Percentiles rank a stretch among this genome's conserved stretches.
These are phyloP conservation scores for Cytospora paraplurivora DNA, from an alignment of 2,329 filamentous ascomycete species.

Conservation along the genomic window DNA sequence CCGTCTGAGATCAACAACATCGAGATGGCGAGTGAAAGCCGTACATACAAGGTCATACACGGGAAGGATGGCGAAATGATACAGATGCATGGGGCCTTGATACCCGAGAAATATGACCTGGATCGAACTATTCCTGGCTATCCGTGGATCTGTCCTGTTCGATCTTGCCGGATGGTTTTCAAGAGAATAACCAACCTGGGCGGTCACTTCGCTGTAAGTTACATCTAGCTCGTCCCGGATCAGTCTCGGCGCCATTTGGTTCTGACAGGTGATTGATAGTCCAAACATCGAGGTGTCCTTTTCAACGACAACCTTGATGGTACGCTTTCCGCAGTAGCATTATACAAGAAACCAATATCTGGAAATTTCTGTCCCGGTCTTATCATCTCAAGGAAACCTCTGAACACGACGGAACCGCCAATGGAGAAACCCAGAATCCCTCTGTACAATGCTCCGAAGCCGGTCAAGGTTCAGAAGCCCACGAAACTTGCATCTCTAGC, in stretches of 20 bases:
- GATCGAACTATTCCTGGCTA: constrained; percentile 28
- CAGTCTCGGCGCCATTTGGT: background rate
- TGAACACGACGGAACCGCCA: constrained; percentile 16
- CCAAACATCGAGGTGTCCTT: constrained; percentile 17
- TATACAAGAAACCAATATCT: constrained; percentile 12
- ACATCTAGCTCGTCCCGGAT: background rate
- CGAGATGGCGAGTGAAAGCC: constrained; percentile 19
- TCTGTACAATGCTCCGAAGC: background rate
- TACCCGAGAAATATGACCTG: constrained; percentile 33
- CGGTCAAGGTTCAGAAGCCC: background rate
- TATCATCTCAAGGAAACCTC: constrained; percentile 16
- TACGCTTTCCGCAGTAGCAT: constrained; percentile 23
- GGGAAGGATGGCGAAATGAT: constrained; percentile 25
- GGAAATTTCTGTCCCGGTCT: constrained; percentile 9
- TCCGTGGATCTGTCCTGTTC: constrained; percentile 34
- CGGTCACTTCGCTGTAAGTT: constrained; percentile 30
- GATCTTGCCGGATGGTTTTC: constrained; percentile 30
- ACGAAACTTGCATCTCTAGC: background rate
- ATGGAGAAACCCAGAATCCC: constrained; percentile 11
- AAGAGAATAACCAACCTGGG: constrained; percentile 27
- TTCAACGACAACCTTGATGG: constrained; percentile 29
- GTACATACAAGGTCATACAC: constrained; percentile 23
- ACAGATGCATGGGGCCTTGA: constrained; percentile 27
- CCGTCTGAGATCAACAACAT: constrained; percentile 19
- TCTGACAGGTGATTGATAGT: constrained; percentile 6